phyloP scores from a whole-genome alignment of 352 stramenopile genomes.

The Globisporangium nodosum region DNA sequence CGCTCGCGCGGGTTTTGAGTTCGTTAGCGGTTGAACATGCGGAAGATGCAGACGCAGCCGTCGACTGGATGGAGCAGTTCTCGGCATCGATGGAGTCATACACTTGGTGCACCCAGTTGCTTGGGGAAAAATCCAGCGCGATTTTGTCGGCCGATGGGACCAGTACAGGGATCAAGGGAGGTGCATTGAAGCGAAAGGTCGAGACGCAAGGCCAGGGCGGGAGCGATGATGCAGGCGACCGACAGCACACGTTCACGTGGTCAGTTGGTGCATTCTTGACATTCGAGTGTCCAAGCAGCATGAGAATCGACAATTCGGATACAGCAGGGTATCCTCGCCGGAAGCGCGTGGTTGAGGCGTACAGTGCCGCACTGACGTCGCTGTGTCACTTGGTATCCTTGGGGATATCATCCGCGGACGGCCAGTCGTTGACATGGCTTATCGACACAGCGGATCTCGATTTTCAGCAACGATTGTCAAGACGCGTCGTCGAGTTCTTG shows the following conservation, averaged over 20 bases:
- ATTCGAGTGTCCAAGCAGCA: conserved; percentile 11
- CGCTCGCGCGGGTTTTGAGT: conserved; percentile 24
- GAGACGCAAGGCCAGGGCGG: not conserved
- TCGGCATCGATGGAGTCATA: conserved; percentile 53
- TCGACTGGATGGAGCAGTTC: conserved; percentile 65
- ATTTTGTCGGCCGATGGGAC: conserved; percentile 12
- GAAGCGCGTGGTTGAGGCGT: conserved; percentile 13
- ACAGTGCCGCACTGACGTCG: conserved; percentile 8
- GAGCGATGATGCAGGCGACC: not conserved
- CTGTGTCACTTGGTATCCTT: conserved; percentile 9
- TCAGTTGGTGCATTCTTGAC: conserved; percentile 30
- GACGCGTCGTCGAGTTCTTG: conserved; percentile 5
- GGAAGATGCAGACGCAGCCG: conserved; percentile 12
- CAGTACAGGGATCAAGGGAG: conserved; percentile 3
- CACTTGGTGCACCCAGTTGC: conserved; percentile 41
- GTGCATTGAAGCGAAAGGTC: conserved; percentile 29
- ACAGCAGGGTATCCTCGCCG: not conserved
- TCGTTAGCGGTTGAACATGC: not conserved
- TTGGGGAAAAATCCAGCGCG: conserved; percentile 25
- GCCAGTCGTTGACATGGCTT: conserved; percentile 8
- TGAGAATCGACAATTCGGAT: not conserved
- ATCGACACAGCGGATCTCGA: not conserved
- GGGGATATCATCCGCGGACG: not conserved
- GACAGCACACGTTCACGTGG: conserved; percentile 27
- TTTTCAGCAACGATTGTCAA: conserved; percentile 1